These are phyloP conservation scores for Zea mays DNA, from an alignment of 176 grass and related monocot genomes.

Conservation along the genomic window Zm-B73-REFERENCE-NAM-5.0 NC_050096.1:27352501-27353000, in stretches of 20 bases:
- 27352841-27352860: conserved; percentile 56
- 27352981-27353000: conserved; percentile 20
- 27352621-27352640: conserved; percentile 79
- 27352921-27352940: conserved; percentile 67
- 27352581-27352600: conserved; percentile 84
- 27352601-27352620: conserved; percentile 90
- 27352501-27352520: neutral
- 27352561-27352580: conserved; percentile 90
- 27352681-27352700: conserved; percentile 75
- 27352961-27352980: neutral
- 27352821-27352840: conserved; percentile 71
- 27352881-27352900: neutral
- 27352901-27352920: conserved; percentile 14
- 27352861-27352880: conserved; percentile 48
- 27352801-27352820: conserved; percentile 61
- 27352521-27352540: conserved; percentile 60
- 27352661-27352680: conserved; percentile 54
- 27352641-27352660: conserved; percentile 78
- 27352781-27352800: conserved; percentile 53
- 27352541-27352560: conserved; percentile 83
- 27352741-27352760: conserved; percentile 62
- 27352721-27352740: conserved; percentile 64
- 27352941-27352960: conserved; percentile 22
- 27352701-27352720: conserved; percentile 65
- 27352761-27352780: conserved; percentile 26